Conservation (phyloP, 23 red algal species). For the Chondrus crispus region DNA sequence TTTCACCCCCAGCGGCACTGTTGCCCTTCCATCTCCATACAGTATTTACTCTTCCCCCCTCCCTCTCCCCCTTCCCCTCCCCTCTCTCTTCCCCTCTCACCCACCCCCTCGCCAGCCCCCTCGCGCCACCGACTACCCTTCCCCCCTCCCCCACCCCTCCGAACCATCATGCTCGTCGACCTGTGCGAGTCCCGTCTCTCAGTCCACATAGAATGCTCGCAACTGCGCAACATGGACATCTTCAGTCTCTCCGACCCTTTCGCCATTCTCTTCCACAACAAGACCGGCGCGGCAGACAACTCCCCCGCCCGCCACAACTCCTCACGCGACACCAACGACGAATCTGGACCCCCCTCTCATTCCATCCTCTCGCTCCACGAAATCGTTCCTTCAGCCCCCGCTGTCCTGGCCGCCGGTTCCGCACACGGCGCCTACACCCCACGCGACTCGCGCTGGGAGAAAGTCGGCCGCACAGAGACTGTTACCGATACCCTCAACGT, state of each 20-base stretch:
- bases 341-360: not conserved
- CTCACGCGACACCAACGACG: not conserved
- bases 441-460: constrained; percentile 38
- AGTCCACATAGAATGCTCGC: constrained; percentile 37
- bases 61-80: too few relatives aligned
- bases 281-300: not conserved
- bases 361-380: too few relatives aligned
- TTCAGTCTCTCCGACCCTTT: constrained; percentile 67
- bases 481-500: constrained; percentile 37
- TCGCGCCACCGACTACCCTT: not conserved
- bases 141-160: not conserved
- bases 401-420: not conserved
- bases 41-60: too few relatives aligned
- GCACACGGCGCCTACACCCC: not conserved
- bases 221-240: constrained; percentile 67
- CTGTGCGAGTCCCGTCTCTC: constrained; percentile 47
- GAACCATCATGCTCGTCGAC: constrained; percentile 14
- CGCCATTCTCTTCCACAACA: constrained; percentile 46
- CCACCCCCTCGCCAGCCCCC: not conserved
- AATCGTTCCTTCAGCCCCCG: not conserved
- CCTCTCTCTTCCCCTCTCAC: not conserved
- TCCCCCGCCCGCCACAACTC: not conserved
- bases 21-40: not conserved
- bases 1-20: not conserved
- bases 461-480: constrained; percentile 59